Conservation (phyloP, 2,329 filamentous ascomycete species). For the Epichloe festucae region DNA sequence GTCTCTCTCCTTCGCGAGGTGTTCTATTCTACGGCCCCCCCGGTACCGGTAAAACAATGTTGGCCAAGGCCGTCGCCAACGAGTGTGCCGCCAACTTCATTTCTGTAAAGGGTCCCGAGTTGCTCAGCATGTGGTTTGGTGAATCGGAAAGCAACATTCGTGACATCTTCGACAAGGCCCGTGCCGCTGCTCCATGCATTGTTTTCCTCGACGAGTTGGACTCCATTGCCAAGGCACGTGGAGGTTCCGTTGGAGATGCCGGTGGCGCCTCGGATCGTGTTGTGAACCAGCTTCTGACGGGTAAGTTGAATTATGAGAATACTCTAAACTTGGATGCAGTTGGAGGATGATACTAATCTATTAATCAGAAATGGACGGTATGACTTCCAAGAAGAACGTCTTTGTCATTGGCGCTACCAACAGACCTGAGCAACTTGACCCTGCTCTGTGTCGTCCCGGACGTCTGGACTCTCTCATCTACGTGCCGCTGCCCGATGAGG, state of each 20-base stretch:
- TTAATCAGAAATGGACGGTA: conserved; percentile 82
- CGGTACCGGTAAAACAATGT: conserved; percentile 99
- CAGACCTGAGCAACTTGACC: conserved; percentile 95
- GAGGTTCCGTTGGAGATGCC: conserved; percentile 88
- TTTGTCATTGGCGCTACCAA: conserved; percentile 99
- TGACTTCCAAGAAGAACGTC: conserved; percentile 99
- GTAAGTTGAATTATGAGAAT: conserved; percentile 36
- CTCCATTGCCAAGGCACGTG: conserved; percentile 98
- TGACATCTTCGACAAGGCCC: conserved; percentile 99
- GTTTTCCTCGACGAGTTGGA: conserved; percentile 98
- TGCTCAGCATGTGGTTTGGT: conserved; percentile 99
- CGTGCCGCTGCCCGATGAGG: conserved; percentile 88
- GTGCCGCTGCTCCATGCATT: conserved; percentile 92
- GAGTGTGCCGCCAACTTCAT: conserved; percentile 99
- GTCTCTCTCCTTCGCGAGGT: conserved; percentile 93
- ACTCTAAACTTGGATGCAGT: not conserved
- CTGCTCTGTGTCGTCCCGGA: conserved; percentile 92
- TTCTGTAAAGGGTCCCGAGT: conserved; percentile 94
- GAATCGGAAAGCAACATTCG: conserved; percentile 99
- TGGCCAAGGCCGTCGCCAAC: conserved; percentile 98
- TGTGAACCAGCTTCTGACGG: conserved; percentile 97
- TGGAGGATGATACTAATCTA: conserved; percentile 26
- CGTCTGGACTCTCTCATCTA: conserved; percentile 98
- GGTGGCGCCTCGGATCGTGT: conserved; percentile 98
- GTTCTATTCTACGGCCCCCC: conserved; percentile 97